These are phyloP conservation scores for Boletus sp. DNA, from an alignment of 768 basidiomycete genomes.

Conservation along the genomic window DNA sequence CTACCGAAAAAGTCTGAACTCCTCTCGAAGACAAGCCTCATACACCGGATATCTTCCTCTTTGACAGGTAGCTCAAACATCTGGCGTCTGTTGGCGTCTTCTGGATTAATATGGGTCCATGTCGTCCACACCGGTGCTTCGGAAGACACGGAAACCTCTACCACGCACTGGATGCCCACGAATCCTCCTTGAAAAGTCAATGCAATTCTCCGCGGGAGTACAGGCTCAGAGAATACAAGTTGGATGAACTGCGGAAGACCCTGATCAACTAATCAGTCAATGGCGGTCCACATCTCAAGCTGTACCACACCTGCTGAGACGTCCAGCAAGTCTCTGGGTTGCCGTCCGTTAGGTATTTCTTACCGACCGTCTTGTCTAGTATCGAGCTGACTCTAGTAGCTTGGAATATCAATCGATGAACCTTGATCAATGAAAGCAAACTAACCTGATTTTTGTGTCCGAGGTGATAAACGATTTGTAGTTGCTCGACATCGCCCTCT, in stretches of 20 bases:
- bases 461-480: slow-evolving; percentile 23
- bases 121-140: slow-evolving; percentile 46
- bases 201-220: slow-evolving; percentile 54
- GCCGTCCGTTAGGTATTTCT: slow-evolving; percentile 66
- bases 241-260: slow-evolving; percentile 78
- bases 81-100: slow-evolving; percentile 77
- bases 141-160: slow-evolving; percentile 40
- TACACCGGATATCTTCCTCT: slow-evolving; percentile 33
- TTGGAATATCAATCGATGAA: slow-evolving; percentile 5
- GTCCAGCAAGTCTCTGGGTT: slow-evolving; percentile 85
- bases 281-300: not conserved
- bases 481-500: slow-evolving; percentile 18
- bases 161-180: slow-evolving; percentile 63
- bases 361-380: slow-evolving; percentile 69
- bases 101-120: slow-evolving; percentile 63
- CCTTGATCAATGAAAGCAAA: slow-evolving; percentile 36
- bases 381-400: slow-evolving; percentile 71
- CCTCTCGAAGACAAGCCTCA: slow-evolving; percentile 73
- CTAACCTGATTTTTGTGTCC: slow-evolving; percentile 32
- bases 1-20: slow-evolving; percentile 87
- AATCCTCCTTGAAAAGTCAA: slow-evolving; percentile 88
- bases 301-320: slow-evolving; percentile 61
- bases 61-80: slow-evolving; percentile 49
- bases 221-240: slow-evolving; percentile 49
- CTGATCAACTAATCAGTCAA: slow-evolving; percentile 37